phyloP scores from a whole-genome alignment of 345 rosid species.

The Orychophragmus violaceus region DNA sequence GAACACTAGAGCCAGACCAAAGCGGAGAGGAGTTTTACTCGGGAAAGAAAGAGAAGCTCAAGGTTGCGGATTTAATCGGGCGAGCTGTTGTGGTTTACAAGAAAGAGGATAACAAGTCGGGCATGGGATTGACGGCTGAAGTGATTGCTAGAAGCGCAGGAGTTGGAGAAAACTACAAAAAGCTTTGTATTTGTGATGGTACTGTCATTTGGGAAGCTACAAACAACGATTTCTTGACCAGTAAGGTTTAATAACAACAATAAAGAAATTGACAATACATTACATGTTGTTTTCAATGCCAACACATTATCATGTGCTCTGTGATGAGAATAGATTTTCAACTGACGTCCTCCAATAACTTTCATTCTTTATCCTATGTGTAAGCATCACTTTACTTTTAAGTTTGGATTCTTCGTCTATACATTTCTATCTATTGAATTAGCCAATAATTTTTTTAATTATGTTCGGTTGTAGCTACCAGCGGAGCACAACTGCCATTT shows the following conservation, averaged over 20 bases:
- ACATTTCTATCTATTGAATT: background rate
- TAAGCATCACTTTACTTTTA: slow-evolving; percentile 26
- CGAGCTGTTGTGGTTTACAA: slow-evolving; percentile 52
- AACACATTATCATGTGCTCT: slow-evolving; percentile 64
- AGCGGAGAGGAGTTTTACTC: slow-evolving; percentile 69
- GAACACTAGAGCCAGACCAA: too few relatives aligned
- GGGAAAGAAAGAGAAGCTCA: slow-evolving; percentile 52
- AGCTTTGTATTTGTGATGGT: slow-evolving; percentile 69
- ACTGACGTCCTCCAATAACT: slow-evolving; percentile 68
- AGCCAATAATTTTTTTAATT: background rate
- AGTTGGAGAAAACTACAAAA: slow-evolving; percentile 92
- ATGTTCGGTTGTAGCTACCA: slow-evolving; percentile 48
- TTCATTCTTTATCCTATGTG: slow-evolving; percentile 65
- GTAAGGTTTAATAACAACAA: slow-evolving; percentile 24
- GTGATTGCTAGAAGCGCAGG: slow-evolving; percentile 95
- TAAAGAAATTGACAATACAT: background rate
- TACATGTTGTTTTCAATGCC: slow-evolving; percentile 38
- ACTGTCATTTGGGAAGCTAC: too few relatives aligned
- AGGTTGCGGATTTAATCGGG: slow-evolving; percentile 75
- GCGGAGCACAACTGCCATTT: slow-evolving; percentile 77
- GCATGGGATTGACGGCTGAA: slow-evolving; percentile 57
- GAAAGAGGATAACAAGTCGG: slow-evolving; percentile 61
- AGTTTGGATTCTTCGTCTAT: background rate
- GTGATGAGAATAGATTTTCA: slow-evolving; percentile 55
- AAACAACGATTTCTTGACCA: too few relatives aligned